Evolutionary conservation across 352 stramenopile genomes (phyloP), one percentile per base, ranked within the genome.

Genomic region (Phytophthora agathidicida): DNA sequence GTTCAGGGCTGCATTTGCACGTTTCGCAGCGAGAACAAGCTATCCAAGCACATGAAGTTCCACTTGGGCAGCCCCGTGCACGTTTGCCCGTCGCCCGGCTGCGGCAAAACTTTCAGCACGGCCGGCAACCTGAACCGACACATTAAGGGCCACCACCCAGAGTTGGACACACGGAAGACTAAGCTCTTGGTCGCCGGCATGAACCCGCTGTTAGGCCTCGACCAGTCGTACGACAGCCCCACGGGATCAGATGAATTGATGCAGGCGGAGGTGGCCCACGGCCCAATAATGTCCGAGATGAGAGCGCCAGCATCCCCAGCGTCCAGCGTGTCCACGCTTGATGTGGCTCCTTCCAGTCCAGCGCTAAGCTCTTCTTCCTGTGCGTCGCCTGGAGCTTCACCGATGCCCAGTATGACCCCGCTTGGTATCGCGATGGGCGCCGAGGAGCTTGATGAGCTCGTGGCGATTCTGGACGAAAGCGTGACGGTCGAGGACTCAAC

Each of bases 11-110:
- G 77, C 52, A 77, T 69, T 49, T 83, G 77, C 46, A 70, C 64
- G 10, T 88, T 88, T 45, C 65, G 61, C 44, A 86, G 62, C 43
- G 73, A 84, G 47, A 73, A 79, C 62, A 85, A 86, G 43, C 73
- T 88, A 9, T 77, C 73, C 47, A 80, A 80, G 54, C 77, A 88
- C 70, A 82, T 85, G 73, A 80, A 86, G 55, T 84, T 80, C 48
- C 77, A 88, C 56, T 52, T 82, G 23, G 73, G 77, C 23, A 77
- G 65, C 48, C 39, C 68, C n/a, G 74, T 77, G 41, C 67, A 83
- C 46, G 60, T 83, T 14, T 83, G 73, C 16, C 36, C 51, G 37
- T 71, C 69, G 11, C 60, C 57, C 0, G 71, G 44, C 7, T 88
- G 77, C 36, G 73, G 74, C 45, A 88, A 83, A 60, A 85, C 73